phyloP scores from a whole-genome alignment of 2,329 filamentous ascomycete species.

The Aspergillus nomiae region DNA sequence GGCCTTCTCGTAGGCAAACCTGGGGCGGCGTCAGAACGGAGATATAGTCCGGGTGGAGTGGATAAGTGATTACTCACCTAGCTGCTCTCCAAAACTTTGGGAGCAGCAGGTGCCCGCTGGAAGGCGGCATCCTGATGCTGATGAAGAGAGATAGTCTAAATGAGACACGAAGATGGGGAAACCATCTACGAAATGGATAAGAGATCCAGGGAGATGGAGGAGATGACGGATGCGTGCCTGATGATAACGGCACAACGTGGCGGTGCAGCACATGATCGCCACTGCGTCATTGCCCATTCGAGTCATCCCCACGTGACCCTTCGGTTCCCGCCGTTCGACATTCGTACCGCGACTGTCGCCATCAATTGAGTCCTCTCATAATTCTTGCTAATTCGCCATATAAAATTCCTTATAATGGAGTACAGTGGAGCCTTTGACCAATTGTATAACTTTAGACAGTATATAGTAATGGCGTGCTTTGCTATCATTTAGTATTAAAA shows the following conservation, averaged over 20 bases:
- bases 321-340: neutral
- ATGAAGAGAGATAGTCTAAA: slow-evolving; percentile 7
- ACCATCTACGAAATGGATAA: slow-evolving; percentile 21
- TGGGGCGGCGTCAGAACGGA: slow-evolving; percentile 30
- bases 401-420: too few species aligned
- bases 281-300: slow-evolving; percentile 10
- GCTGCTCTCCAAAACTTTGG: slow-evolving; percentile 52
- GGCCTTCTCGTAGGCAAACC: slow-evolving; percentile 53
- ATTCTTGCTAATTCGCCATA: too few species aligned
- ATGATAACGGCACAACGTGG: slow-evolving; percentile 25
- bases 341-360: too few species aligned
- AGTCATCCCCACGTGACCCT: neutral
- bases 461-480: too few species aligned
- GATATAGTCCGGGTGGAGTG: slow-evolving; percentile 4
- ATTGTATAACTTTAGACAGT: too few species aligned
- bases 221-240: slow-evolving; percentile 29
- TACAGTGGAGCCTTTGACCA: too few species aligned
- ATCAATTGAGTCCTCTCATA: too few species aligned
- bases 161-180: slow-evolving; percentile 17
- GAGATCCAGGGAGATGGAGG: slow-evolving; percentile 3
- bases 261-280: slow-evolving; percentile 27
- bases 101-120: slow-evolving; percentile 52
- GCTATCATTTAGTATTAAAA: too few species aligned
- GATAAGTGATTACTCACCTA: slow-evolving; percentile 38
- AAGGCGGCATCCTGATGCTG: slow-evolving; percentile 46